A percentile compares a stretch with the other conserved stretches of the same genome.
These are phyloP conservation scores for Cryomyces minteri DNA, from an alignment of 495 filamentous ascomycete genomes.

Conservation along the genomic window DNA sequence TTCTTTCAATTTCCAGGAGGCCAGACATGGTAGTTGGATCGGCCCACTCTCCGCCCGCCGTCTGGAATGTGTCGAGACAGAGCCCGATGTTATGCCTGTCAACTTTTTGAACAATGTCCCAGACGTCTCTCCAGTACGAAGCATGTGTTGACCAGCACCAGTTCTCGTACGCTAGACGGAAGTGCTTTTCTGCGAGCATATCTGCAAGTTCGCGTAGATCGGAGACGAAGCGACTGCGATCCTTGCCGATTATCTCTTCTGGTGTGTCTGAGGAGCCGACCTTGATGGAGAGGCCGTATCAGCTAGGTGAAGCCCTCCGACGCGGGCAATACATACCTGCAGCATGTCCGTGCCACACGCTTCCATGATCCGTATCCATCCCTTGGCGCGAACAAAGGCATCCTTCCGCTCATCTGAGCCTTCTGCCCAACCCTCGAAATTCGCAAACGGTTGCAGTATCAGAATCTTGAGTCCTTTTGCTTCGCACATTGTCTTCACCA, in stretches of 20 bases:
- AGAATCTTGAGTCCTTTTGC: constrained; percentile 38
- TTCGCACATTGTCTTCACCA: constrained; percentile 34
- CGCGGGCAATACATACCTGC: constrained; percentile 28
- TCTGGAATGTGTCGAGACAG: constrained; percentile 74
- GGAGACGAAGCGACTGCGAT: constrained; percentile 29
- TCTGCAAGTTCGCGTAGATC: constrained; percentile 50
- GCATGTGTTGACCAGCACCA: constrained; percentile 72
- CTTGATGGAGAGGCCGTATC: constrained; percentile 10
- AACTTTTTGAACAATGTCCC: constrained; percentile 42
- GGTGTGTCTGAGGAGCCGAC: constrained; percentile 53
- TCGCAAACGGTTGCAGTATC: constrained; percentile 62
- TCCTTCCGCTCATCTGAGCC: constrained; percentile 38
- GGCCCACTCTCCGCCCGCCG: constrained; percentile 53
- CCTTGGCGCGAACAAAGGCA: constrained; percentile 43
- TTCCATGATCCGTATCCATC: constrained; percentile 61
- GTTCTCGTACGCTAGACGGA: constrained; percentile 60
- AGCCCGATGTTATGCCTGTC: constrained; percentile 50
- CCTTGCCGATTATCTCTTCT: constrained; percentile 25
- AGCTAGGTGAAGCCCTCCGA: background rate
- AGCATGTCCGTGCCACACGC: constrained; percentile 51
- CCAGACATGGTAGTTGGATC: constrained; percentile 54
- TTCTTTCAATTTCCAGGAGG: constrained; percentile 25
- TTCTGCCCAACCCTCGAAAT: constrained; percentile 61
- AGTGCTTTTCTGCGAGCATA: constrained; percentile 34
- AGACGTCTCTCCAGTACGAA: constrained; percentile 46